Conservation (phyloP, 2,329 filamentous ascomycete genomes). For the Malbranchea zuffiana region DNA sequence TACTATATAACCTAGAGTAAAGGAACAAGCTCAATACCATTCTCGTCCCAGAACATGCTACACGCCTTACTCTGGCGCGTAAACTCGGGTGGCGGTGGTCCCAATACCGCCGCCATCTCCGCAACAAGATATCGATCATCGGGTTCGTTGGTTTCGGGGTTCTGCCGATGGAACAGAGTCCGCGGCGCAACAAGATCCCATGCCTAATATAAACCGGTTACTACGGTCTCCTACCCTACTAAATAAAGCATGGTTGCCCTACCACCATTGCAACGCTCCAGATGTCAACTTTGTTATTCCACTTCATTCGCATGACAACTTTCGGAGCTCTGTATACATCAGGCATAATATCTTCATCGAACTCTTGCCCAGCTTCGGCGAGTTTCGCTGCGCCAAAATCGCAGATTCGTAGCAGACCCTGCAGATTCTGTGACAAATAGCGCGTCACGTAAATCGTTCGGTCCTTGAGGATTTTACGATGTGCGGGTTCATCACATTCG, state of each 20-base stretch:
- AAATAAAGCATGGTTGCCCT: no score
- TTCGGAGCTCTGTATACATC: constrained; percentile 20
- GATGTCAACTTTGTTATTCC: constrained; percentile 18
- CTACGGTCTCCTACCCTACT: no score
- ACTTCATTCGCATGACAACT: constrained; percentile 18
- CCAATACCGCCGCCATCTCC: constrained; percentile 16
- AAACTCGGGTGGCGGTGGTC: constrained; percentile 13
- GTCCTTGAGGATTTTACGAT: constrained; percentile 12
- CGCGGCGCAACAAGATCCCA: constrained; percentile 7
- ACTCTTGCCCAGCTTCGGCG: constrained; percentile 7
- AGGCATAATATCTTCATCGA: constrained; percentile 18
- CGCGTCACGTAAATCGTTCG: constrained; percentile 9
- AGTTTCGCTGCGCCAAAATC: constrained; percentile 11
- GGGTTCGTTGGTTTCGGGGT: constrained; percentile 2
- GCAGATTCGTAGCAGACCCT: constrained; percentile 10
- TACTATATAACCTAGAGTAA: constrained; percentile 1
- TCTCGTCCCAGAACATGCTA: constrained; percentile 19
- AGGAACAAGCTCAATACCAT: constrained; percentile 10
- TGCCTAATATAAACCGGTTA: no score
- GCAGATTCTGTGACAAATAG: constrained; percentile 1
- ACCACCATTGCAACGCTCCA: constrained; percentile 20
- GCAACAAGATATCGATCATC: constrained; percentile 16
- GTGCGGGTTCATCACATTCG: constrained; percentile 6
- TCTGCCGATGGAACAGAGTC: background rate
- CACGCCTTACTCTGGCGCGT: constrained; percentile 13